Evolutionary conservation across 148 eudicot species (phyloP), one percentile per base, ranked within the genome.

Genomic region (Rhododendron mucronatum): DNA sequence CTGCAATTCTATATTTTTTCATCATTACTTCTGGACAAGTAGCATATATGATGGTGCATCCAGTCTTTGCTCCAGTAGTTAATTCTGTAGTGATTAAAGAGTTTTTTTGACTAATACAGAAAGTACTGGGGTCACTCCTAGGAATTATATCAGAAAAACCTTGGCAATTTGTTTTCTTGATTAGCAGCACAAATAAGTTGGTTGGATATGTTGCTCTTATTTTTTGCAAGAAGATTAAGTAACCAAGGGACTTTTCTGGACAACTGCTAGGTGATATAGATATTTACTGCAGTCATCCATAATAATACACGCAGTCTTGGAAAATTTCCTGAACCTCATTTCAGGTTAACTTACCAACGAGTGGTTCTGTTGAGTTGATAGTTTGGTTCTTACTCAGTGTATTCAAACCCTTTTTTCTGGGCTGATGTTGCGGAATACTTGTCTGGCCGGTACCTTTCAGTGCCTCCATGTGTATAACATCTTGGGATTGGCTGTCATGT

Each of bases 401-500:
- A 63, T 86, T 57, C 85, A 87, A 89, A 84, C 80, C 84, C 80
- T 87, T 86, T 91, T 87, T 88, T 80, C 89, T 84, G 85, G 89
- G 92, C 88, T 92, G 93, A 94, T 82, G 87, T 89, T 89, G 92
- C 88, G 84, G 91, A 88, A 85, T 92, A 82, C 85, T 90, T 88
- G 90, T 90, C 90, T 87, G 85, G 90, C 86, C 35, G 74, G 75
- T 89, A 91, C 86, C 92, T 93, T 91, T 91, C 90, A 90, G 87
- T 90, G 90, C 91, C 83, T 88, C 89, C 85, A 74, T 88, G 86
- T 90, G 89, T 90, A 91, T 96, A 96, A 96, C 95, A 89, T 92
- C 85, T 93, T 93, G 85, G 96, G 94, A 92, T 91, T 96, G 94
- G 95, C 91, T 96, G 91, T 96, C 94, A 88, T 96, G 95, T 96